phyloP scores from a whole-genome alignment of 2,329 filamentous ascomycete genomes.

The Phialophora expanda region DNA sequence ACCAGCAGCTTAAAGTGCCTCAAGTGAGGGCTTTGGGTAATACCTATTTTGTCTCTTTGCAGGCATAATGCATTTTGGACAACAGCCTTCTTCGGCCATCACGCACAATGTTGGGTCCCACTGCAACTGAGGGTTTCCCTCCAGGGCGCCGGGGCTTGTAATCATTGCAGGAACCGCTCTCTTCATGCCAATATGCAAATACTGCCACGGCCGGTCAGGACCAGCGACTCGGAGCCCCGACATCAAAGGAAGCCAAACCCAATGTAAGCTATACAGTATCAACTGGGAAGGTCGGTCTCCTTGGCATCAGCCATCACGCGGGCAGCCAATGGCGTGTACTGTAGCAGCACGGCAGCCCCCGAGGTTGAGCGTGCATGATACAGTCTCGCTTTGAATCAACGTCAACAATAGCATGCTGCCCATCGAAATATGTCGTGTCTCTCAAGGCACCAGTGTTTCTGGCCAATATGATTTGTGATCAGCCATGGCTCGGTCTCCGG shows the following conservation, averaged over 20 bases:
- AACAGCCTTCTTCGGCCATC: too few relatives aligned
- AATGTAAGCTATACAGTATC: conserved; percentile 42
- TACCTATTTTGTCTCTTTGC: too few relatives aligned
- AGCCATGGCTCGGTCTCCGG: too few relatives aligned
- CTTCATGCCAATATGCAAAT: not conserved
- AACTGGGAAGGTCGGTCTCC: conserved; percentile 57
- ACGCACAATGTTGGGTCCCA: not conserved
- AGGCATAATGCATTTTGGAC: too few relatives aligned
- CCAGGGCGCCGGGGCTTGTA: not conserved
- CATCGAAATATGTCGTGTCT: too few relatives aligned
- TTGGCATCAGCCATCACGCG: conserved; percentile 60
- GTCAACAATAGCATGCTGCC: too few relatives aligned
- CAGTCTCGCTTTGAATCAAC: too few relatives aligned
- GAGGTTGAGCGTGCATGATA: conserved; percentile 58
- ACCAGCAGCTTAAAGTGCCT: too few relatives aligned
- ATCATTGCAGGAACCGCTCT: conserved; percentile 1
- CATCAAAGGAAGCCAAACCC: not conserved
- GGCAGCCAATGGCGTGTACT: conserved; percentile 62
- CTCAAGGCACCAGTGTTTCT: too few relatives aligned
- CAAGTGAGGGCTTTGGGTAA: too few relatives aligned
- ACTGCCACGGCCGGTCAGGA: not conserved
- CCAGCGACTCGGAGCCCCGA: not conserved
- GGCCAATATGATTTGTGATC: too few relatives aligned
- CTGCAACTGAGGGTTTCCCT: not conserved
- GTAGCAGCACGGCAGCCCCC: conserved; percentile 59